Conservation (phyloP, 257 asterid genomes). For the Asclepias syriaca region DNA sequence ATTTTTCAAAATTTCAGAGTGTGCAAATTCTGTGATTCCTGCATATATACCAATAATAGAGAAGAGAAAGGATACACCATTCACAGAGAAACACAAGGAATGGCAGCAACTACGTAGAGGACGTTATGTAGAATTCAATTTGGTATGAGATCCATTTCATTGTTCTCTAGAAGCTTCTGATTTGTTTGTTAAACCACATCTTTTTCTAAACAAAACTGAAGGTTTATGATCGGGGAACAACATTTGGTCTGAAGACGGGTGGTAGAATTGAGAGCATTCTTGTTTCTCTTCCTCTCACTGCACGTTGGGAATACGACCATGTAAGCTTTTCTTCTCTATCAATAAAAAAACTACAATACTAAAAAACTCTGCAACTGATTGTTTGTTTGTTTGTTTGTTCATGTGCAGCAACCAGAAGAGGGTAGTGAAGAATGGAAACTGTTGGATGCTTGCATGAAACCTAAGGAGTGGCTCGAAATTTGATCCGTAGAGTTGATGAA, state of each 20-base stretch:
- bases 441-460: slow-evolving; percentile 94
- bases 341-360: background rate
- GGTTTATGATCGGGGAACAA: slow-evolving; percentile 99
- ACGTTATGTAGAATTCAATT: slow-evolving; percentile 91
- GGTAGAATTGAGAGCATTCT: slow-evolving; percentile 99
- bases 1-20: slow-evolving; percentile 58
- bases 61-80: slow-evolving; percentile 80
- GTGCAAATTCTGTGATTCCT: slow-evolving; percentile 92
- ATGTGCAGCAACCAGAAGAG: slow-evolving; percentile 87
- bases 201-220: slow-evolving; percentile 20
- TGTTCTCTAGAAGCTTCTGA: background rate
- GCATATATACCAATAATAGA: slow-evolving; percentile 84
- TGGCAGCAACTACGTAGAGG: slow-evolving; percentile 99
- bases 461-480: slow-evolving; percentile 63
- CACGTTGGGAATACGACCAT: slow-evolving; percentile 95
- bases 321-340: slow-evolving; percentile 35
- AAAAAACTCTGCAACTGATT: background rate
- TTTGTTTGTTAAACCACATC: background rate
- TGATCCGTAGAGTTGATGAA: background rate
- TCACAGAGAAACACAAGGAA: slow-evolving; percentile 62
- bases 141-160: slow-evolving; percentile 41
- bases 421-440: slow-evolving; percentile 96
- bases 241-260: slow-evolving; percentile 98
- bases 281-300: slow-evolving; percentile 89
- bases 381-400: background rate